These are phyloP conservation scores for Xylaria castorea DNA, from an alignment of 495 filamentous ascomycete genomes.

Conservation along the genomic window DNA sequence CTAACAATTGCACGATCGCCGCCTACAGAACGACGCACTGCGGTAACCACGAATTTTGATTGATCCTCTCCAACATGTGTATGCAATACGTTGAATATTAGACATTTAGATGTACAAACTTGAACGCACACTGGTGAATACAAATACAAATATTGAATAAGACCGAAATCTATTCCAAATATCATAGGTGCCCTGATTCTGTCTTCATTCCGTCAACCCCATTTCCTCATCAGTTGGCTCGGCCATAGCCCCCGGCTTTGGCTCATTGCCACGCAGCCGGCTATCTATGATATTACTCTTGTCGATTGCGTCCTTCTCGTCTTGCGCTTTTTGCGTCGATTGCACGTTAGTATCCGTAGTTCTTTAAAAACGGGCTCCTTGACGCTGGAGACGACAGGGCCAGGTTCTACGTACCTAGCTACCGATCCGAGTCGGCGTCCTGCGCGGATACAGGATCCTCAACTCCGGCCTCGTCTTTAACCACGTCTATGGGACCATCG, in stretches of 20 bases:
- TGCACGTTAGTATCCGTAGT: background rate
- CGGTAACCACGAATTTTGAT: too few species aligned
- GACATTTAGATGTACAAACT: background rate
- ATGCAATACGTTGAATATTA: background rate
- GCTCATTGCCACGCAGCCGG: slow-evolving; percentile 10
- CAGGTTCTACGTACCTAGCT: background rate
- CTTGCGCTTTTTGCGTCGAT: background rate
- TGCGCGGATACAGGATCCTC: background rate
- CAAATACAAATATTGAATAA: background rate
- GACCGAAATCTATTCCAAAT: background rate
- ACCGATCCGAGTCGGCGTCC: background rate
- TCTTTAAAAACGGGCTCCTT: too few species aligned
- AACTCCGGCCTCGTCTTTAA: background rate
- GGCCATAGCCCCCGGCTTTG: background rate
- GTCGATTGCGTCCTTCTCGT: slow-evolving; percentile 8
- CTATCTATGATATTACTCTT: background rate
- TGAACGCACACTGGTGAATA: background rate
- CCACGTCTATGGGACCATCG: background rate
- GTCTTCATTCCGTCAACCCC: background rate
- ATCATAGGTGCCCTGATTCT: background rate
- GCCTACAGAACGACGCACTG: too few species aligned
- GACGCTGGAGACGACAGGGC: background rate
- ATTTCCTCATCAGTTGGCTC: background rate
- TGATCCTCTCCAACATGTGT: too few species aligned
- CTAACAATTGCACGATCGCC: too few species aligned